Percentiles rank a stretch among this genome's conserved stretches.
Conservation (phyloP, 2,329 filamentous ascomycete species). For the Monosporascus sp. region DNA sequence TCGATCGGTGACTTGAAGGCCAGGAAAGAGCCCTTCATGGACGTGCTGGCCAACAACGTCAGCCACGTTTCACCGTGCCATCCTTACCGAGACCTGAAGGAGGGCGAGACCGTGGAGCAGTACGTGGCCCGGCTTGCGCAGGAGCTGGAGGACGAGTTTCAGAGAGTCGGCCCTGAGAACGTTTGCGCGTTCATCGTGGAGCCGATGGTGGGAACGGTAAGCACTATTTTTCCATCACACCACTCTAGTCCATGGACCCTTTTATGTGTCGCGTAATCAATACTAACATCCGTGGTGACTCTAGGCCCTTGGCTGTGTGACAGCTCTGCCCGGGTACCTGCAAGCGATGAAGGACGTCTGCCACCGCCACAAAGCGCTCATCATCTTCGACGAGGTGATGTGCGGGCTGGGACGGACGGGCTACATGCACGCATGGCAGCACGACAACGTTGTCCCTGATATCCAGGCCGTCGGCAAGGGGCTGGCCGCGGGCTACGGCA, state of each 20-base stretch:
- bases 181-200: constrained; percentile 58
- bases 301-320: constrained; percentile 46
- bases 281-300: too few relatives aligned
- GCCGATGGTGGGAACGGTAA: constrained; percentile 52
- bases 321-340: constrained; percentile 59
- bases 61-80: not conserved
- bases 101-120: constrained; percentile 8
- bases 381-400: constrained; percentile 65
- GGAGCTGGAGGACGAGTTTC: constrained; percentile 54
- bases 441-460: constrained; percentile 49
- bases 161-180: constrained; percentile 45
- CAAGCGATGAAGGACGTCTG: constrained; percentile 59
- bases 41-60: not conserved
- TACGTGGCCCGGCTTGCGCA: constrained; percentile 48
- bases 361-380: constrained; percentile 57
- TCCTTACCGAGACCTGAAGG: not conserved
- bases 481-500: constrained; percentile 55
- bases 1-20: not conserved
- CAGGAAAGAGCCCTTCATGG: not conserved
- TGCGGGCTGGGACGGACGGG: constrained; percentile 49
- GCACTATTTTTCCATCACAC: too few relatives aligned
- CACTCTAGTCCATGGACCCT: too few relatives aligned
- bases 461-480: constrained; percentile 61
- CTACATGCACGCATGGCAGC: constrained; percentile 49
- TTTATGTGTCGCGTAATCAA: too few relatives aligned